Percentiles rank a stretch among this genome's conserved stretches.
Conservation (phyloP, 495 filamentous ascomycete genomes). For the Aspergillus bertholletiae region DNA sequence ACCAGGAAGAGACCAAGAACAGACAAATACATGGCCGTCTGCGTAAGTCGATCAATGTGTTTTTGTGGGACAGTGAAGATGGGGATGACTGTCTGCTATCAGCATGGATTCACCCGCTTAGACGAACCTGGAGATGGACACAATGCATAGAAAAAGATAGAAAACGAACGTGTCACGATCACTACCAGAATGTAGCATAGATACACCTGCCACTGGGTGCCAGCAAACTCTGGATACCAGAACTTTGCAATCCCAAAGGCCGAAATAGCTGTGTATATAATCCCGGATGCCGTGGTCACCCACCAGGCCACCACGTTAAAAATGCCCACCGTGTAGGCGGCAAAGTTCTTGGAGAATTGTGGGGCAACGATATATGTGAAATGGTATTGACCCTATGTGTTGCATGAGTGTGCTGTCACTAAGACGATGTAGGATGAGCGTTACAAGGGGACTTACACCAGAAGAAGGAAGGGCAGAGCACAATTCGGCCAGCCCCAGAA, state of each 20-base stretch:
- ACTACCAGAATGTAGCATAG: conserved; percentile 18
- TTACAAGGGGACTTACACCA: conserved; percentile 10
- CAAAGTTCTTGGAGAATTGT: conserved; percentile 17
- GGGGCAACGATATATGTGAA: conserved; percentile 30
- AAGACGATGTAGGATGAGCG: not conserved
- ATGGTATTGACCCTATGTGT: conserved; percentile 26
- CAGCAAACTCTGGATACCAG: conserved; percentile 19
- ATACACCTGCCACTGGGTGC: conserved; percentile 24
- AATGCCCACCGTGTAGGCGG: conserved; percentile 25
- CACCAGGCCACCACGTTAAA: conserved; percentile 28
- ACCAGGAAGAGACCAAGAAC: conserved; percentile 13
- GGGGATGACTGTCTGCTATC: conserved; percentile 11
- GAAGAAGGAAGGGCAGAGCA: conserved; percentile 25
- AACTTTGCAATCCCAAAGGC: conserved; percentile 19
- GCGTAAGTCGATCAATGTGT: conserved; percentile 13
- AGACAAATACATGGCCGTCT: conserved; percentile 18
- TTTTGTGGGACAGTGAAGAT: conserved; percentile 12
- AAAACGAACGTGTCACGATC: conserved; percentile 9
- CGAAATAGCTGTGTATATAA: conserved; percentile 16
- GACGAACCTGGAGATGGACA: too few relatives aligned
- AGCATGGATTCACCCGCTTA: not conserved
- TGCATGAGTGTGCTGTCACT: not conserved
- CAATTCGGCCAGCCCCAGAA: conserved; percentile 24
- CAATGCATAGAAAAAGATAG: not conserved
- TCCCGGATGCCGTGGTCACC: conserved; percentile 16